Evolutionary conservation across 805 yeast genomes (phyloP).

Genomic region (Yamadazyma ubonensis): DNA sequence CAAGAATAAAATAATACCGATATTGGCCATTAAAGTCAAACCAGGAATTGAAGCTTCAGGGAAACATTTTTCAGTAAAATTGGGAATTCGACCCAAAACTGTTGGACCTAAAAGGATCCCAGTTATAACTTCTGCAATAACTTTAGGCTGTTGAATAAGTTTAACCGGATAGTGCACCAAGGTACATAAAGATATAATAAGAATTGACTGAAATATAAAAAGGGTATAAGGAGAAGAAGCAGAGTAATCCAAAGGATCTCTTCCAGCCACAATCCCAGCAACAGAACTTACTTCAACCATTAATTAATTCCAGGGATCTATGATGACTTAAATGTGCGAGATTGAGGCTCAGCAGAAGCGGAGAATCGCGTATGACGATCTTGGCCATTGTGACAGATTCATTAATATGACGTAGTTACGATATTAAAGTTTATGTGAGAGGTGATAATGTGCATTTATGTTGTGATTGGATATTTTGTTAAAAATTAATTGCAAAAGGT

Average conservation of each 20-base stretch:
- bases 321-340: not conserved
- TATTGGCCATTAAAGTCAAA: conserved; percentile 64
- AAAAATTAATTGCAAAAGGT: too few species aligned
- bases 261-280: conserved; percentile 72
- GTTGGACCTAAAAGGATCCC: conserved; percentile 78
- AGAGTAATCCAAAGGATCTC: conserved; percentile 63
- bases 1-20: conserved; percentile 72
- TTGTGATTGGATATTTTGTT: too few species aligned
- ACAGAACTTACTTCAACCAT: conserved; percentile 36
- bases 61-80: conserved; percentile 63
- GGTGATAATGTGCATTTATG: too few species aligned
- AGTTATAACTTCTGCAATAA: conserved; percentile 76
- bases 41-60: conserved; percentile 63
- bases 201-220: conserved; percentile 66
- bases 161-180: conserved; percentile 59
- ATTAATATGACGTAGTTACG: too few species aligned
- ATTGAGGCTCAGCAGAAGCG: not conserved
- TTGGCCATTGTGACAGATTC: not conserved
- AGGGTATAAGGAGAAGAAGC: conserved; percentile 62
- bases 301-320: not conserved
- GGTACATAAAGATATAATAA: conserved; percentile 60
- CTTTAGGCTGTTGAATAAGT: conserved; percentile 69
- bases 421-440: too few species aligned
- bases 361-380: too few species aligned
- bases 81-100: conserved; percentile 68